Evolutionary conservation across 805 yeast species (phyloP).

Genomic region (Metschnikowia rubicola): DNA sequence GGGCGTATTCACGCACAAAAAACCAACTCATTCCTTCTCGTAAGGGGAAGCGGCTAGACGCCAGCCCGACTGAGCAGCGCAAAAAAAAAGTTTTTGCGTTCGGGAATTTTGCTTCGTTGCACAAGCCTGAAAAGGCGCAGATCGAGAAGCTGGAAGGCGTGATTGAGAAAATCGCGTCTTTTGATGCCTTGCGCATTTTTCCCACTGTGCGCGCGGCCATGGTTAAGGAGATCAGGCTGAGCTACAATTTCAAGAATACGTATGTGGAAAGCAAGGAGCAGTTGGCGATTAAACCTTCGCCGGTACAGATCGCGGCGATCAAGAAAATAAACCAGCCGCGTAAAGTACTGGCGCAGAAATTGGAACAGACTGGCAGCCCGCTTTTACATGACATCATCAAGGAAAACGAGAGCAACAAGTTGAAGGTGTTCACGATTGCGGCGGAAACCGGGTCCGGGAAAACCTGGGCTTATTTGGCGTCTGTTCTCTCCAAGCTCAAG

Average conservation of each 20-base stretch:
- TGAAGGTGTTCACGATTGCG: constrained; percentile 73
- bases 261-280: constrained; percentile 29
- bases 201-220: constrained; percentile 65
- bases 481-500: constrained; percentile 65
- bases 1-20: constrained; percentile 7
- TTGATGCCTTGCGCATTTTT: constrained; percentile 62
- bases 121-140: constrained; percentile 16
- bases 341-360: constrained; percentile 22
- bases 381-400: constrained; percentile 26
- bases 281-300: constrained; percentile 55
- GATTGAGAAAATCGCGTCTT: constrained; percentile 50
- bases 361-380: constrained; percentile 27
- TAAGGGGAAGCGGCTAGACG: constrained; percentile 16
- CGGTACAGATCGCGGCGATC: constrained; percentile 78
- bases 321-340: constrained; percentile 48
- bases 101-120: constrained; percentile 23
- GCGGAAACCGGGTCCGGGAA: constrained; percentile 98
- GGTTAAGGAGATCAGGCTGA: constrained; percentile 46
- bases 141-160: constrained; percentile 21
- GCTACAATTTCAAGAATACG: constrained; percentile 33
- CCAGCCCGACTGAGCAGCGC: constrained; percentile 14
- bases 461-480: constrained; percentile 86
- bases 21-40: constrained; percentile 14
- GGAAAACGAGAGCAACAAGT: constrained; percentile 28
- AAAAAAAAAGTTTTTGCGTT: constrained; percentile 18